Conservation (phyloP, 371 early-diverging fungal species). For the Batkoa obscura region DNA sequence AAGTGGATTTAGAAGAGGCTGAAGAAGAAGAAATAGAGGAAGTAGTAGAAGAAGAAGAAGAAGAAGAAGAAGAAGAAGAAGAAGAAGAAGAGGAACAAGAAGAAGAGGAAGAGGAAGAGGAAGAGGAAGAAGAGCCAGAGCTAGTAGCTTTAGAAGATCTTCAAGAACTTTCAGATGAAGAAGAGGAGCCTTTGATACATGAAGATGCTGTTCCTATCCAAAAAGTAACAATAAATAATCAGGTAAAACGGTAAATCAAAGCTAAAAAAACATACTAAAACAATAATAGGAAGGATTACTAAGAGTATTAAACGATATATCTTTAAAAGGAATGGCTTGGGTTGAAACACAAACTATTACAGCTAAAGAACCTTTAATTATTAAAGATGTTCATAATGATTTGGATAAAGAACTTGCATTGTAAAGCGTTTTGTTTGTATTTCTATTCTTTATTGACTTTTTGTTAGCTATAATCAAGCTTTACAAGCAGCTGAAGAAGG, state of each 20-base stretch:
- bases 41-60: constrained; percentile 8
- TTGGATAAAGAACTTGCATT: constrained; percentile 78
- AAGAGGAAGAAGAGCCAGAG: constrained; percentile 14
- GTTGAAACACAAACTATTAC: constrained; percentile 62
- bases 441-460: not conserved
- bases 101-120: constrained; percentile 10
- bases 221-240: constrained; percentile 44
- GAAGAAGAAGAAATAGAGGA: too few relatives aligned
- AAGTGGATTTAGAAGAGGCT: too few relatives aligned
- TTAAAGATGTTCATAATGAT: constrained; percentile 61
- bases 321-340: constrained; percentile 52
- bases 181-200: constrained; percentile 17
- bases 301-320: constrained; percentile 37
- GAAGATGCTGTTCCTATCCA: constrained; percentile 39
- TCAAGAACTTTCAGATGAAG: constrained; percentile 15
- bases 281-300: constrained; percentile 28
- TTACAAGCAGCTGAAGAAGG: constrained; percentile 51
- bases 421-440: constrained; percentile 12
- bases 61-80: constrained; percentile 9
- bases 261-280: not conserved
- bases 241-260: constrained; percentile 18
- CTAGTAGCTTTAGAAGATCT: constrained; percentile 13
- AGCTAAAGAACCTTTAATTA: constrained; percentile 27
- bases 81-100: constrained; percentile 9
- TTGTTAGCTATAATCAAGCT: constrained; percentile 47